Evolutionary conservation across 2,329 filamentous ascomycete species (phyloP).

Genomic region (Chalaropsis ovoidea): DNA sequence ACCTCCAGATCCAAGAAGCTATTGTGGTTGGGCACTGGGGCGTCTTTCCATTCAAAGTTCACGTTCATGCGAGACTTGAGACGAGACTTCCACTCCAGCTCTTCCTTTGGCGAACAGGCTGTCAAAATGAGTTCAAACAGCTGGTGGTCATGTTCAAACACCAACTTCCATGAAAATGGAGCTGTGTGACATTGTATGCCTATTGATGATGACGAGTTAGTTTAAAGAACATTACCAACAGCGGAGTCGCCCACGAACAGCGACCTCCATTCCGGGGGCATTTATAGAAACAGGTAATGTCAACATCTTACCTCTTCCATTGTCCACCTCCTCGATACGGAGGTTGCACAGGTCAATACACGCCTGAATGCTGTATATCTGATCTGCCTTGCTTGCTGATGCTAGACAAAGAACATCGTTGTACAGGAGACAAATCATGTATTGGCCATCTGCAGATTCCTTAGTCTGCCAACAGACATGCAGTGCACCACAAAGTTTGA

Average conservation of each 20-base stretch:
- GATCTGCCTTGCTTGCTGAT: constrained; percentile 51
- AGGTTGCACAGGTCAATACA: constrained; percentile 59
- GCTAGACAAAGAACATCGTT: constrained; percentile 69
- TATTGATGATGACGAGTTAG: constrained; percentile 34
- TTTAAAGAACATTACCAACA: not conserved
- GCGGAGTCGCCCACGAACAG: too few relatives aligned
- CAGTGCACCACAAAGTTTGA: constrained; percentile 71
- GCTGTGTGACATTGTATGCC: constrained; percentile 80
- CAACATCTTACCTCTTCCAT: constrained; percentile 53
- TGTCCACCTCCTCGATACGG: constrained; percentile 61
- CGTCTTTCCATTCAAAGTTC: constrained; percentile 15
- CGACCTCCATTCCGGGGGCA: not conserved
- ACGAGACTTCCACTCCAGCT: constrained; percentile 66
- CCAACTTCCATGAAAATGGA: constrained; percentile 81
- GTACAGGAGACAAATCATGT: constrained; percentile 81
- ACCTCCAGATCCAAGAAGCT: constrained; percentile 60
- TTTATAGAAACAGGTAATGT: constrained; percentile 15
- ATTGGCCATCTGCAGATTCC: constrained; percentile 59
- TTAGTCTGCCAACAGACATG: constrained; percentile 72
- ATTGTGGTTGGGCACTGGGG: constrained; percentile 39
- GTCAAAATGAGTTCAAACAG: constrained; percentile 79
- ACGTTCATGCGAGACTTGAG: constrained; percentile 37
- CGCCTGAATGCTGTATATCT: constrained; percentile 62
- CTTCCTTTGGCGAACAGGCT: constrained; percentile 72
- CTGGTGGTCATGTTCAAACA: constrained; percentile 67